Evolutionary conservation across 257 asterid species (phyloP).

Genomic region (Osmanthus fragrans): DNA sequence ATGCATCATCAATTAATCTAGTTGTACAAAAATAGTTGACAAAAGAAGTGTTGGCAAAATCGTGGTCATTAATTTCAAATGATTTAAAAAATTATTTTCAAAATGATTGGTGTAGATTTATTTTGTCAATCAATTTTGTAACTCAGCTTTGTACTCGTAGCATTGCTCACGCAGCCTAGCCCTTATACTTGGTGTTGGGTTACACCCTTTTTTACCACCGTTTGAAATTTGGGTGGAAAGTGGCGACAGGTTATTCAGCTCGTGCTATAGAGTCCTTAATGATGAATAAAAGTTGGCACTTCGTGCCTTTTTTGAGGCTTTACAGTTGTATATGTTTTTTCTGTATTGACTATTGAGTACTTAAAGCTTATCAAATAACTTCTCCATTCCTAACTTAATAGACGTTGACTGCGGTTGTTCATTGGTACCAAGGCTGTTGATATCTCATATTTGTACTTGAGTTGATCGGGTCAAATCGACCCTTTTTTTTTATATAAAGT

Average conservation of each 20-base stretch:
- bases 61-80: no score
- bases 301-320: constrained; percentile 17
- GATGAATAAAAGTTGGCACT: constrained; percentile 24
- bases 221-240: constrained; percentile 2
- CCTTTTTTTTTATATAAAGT: no score
- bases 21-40: no score
- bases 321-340: constrained; percentile 22
- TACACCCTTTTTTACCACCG: background rate
- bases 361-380: constrained; percentile 17
- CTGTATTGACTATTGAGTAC: background rate
- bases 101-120: no score
- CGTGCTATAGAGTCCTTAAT: background rate
- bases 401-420: background rate
- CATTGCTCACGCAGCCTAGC: no score
- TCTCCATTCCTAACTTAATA: background rate
- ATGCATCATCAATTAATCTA: no score
- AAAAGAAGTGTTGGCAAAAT: no score
- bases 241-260: constrained; percentile 1
- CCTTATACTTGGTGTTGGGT: no score
- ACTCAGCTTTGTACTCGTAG: no score
- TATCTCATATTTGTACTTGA: background rate
- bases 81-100: no score
- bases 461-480: background rate
- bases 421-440: background rate
- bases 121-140: no score